Conservation (phyloP, 371 early-diverging fungal genomes). For the Fennellomyces sp. region DNA sequence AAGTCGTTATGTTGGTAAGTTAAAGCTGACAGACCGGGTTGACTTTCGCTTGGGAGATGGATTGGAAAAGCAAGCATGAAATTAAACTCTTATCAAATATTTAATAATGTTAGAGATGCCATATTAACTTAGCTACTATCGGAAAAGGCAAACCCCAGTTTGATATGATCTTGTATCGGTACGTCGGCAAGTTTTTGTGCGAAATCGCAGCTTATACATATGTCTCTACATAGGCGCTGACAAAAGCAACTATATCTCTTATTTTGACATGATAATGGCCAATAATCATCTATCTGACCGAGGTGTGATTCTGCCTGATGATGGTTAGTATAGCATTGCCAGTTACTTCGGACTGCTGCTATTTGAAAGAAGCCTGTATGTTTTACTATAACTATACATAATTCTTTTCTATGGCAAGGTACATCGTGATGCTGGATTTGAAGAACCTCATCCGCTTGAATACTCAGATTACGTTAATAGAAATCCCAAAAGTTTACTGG, state of each 20-base stretch:
- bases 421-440: conserved; percentile 28
- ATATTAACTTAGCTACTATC: too few relatives aligned
- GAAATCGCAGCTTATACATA: too few relatives aligned
- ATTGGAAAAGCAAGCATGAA: conserved; percentile 32
- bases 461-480: neutral
- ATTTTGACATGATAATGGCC: conserved; percentile 54
- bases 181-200: too few relatives aligned
- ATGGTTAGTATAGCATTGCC: conserved; percentile 33
- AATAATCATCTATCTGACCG: conserved; percentile 44
- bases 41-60: conserved; percentile 26
- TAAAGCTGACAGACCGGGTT: conserved; percentile 15
- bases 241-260: conserved; percentile 57
- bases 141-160: too few relatives aligned
- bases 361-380: neutral
- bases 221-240: conserved; percentile 61
- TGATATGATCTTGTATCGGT: too few relatives aligned
- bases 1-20: conserved; percentile 26
- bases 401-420: conserved; percentile 46
- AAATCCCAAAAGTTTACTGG: conserved; percentile 44
- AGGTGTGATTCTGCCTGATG: conserved; percentile 62
- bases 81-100: too few relatives aligned
- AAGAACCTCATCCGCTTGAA: neutral
- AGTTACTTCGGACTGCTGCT: neutral
- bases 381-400: conserved; percentile 4
- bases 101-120: too few relatives aligned